phyloP scores from a whole-genome alignment of 352 stramenopile genomes.

The Globisporangium cylindrosporum region DNA sequence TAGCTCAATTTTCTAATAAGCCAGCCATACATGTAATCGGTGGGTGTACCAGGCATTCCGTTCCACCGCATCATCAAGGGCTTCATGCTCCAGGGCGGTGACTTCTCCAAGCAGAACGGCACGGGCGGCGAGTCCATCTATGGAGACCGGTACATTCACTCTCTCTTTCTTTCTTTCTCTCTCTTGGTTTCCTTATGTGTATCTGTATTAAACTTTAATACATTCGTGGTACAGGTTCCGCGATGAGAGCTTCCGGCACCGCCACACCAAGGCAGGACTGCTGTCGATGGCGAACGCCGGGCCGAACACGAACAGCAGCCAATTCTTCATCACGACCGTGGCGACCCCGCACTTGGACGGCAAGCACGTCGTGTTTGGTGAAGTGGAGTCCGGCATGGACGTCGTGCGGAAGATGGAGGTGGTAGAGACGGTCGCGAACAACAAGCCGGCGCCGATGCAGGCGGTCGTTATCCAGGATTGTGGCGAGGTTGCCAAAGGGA shows the following conservation, averaged over 20 bases:
- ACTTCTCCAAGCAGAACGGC: slow-evolving; percentile 77
- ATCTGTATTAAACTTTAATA: not conserved
- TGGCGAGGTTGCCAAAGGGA: slow-evolving; percentile 57
- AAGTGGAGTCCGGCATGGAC: slow-evolving; percentile 83
- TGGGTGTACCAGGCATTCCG: slow-evolving; percentile 28
- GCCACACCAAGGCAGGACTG: slow-evolving; percentile 91
- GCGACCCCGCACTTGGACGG: slow-evolving; percentile 95
- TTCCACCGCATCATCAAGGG: slow-evolving; percentile 87
- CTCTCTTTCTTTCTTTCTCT: not conserved
- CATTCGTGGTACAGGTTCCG: slow-evolving; percentile 49
- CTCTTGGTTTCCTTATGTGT: not conserved
- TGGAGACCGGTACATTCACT: slow-evolving; percentile 29
- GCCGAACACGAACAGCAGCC: slow-evolving; percentile 70
- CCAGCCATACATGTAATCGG: slow-evolving; percentile 11
- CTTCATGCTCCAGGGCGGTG: slow-evolving; percentile 85
- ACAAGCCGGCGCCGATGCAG: slow-evolving; percentile 81
- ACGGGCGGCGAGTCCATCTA: slow-evolving; percentile 88
- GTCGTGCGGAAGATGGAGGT: slow-evolving; percentile 90
- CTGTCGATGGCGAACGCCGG: slow-evolving; percentile 95
- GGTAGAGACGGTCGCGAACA: slow-evolving; percentile 69
- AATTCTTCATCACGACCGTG: slow-evolving; percentile 85
- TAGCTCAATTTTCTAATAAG: not conserved
- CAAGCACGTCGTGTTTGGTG: slow-evolving; percentile 99
- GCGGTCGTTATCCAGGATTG: slow-evolving; percentile 94
- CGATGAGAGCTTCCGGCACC: slow-evolving; percentile 95